A percentile compares a stretch with the other conserved stretches of the same genome.
These are phyloP conservation scores for Passalora sequoiae DNA, from an alignment of 2,329 filamentous ascomycete species.

Conservation along the genomic window DNA sequence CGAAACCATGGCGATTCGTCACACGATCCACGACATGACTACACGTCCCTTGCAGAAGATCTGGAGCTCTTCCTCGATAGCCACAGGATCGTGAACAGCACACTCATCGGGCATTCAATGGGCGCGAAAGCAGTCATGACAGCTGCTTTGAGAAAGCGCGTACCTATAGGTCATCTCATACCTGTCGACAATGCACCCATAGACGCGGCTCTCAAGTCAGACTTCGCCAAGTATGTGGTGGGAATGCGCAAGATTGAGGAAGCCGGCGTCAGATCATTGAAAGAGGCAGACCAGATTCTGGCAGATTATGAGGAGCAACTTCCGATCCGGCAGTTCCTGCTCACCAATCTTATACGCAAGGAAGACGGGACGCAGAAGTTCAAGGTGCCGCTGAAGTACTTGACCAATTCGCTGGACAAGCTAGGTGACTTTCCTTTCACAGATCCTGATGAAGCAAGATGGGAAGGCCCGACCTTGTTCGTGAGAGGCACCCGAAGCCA, in stretches of 20 bases:
- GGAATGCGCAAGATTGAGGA: conserved; percentile 80
- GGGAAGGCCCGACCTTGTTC: conserved; percentile 73
- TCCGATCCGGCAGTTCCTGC: conserved; percentile 80
- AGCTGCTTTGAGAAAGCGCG: conserved; percentile 66
- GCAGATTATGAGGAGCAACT: conserved; percentile 67
- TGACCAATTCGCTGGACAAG: conserved; percentile 63
- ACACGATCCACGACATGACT: conserved; percentile 71
- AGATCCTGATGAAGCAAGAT: conserved; percentile 62
- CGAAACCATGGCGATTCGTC: conserved; percentile 91
- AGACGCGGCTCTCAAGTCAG: conserved; percentile 66
- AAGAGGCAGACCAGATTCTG: conserved; percentile 76
- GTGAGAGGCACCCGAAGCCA: conserved; percentile 69
- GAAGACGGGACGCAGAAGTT: conserved; percentile 60
- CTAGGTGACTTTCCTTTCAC: conserved; percentile 88
- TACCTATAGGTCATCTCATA: conserved; percentile 64
- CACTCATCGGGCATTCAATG: conserved; percentile 93
- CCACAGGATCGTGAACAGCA: conserved; percentile 64
- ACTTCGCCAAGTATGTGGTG: conserved; percentile 74
- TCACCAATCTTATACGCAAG: conserved; percentile 70
- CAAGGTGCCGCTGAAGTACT: conserved; percentile 68
- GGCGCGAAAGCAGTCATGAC: conserved; percentile 92
- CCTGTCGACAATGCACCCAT: conserved; percentile 90
- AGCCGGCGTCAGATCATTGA: conserved; percentile 60
- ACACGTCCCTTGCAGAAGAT: conserved; percentile 75
- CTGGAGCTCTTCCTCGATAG: conserved; percentile 71